A percentile compares a stretch with the other conserved stretches of the same genome.
Conservation (phyloP, 371 early-diverging fungal genomes). For the Vairimorpha ceranae region DNA sequence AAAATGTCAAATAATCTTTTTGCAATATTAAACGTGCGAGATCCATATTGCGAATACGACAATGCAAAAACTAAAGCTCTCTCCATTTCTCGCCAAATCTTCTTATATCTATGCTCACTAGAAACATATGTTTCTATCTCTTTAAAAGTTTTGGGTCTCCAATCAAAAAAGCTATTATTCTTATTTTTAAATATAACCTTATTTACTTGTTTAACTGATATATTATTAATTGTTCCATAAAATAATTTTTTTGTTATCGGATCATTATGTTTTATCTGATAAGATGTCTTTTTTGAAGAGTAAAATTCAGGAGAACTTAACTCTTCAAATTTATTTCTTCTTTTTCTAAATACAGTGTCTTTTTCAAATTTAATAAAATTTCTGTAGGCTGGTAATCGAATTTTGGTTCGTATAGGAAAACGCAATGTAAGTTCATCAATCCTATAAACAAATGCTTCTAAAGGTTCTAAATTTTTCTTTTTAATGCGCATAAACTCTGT, state of each 20-base stretch:
- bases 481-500: background rate
- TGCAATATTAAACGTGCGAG: conserved; percentile 22
- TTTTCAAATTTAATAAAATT: background rate
- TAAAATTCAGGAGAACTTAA: background rate
- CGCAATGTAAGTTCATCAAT: background rate
- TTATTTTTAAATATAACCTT: conserved; percentile 13
- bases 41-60: conserved; percentile 2
- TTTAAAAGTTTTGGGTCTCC: background rate
- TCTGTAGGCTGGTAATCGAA: background rate
- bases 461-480: background rate
- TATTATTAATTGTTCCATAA: background rate
- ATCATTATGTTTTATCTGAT: background rate
- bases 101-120: background rate
- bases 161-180: background rate
- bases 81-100: conserved; percentile 13
- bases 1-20: conserved; percentile 19
- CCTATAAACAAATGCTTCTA: background rate
- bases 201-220: conserved; percentile 7
- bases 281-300: conserved; percentile 1
- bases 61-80: conserved; percentile 27
- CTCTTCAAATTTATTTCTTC: background rate
- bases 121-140: background rate
- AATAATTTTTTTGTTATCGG: background rate
- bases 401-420: background rate
- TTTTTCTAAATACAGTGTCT: background rate